Evolutionary conservation across 2,329 filamentous ascomycete species (phyloP).

Genomic region (Sphaerulina musiva): DNA sequence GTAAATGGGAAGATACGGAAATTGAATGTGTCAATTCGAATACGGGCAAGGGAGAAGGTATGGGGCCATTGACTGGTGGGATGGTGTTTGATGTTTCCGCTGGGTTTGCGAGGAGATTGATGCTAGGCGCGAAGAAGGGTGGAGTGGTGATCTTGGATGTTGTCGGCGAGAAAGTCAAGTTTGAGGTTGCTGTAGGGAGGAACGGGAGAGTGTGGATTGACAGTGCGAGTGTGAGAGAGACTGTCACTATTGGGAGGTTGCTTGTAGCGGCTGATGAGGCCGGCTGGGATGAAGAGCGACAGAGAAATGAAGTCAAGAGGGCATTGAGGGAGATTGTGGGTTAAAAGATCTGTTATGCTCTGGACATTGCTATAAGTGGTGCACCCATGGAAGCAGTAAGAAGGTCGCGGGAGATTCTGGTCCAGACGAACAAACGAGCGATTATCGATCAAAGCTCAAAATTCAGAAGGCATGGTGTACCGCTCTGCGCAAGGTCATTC

Average conservation of each 20-base stretch:
- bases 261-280: conserved; percentile 70
- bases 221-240: conserved; percentile 64
- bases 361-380: neutral
- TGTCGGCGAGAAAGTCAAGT: conserved; percentile 72
- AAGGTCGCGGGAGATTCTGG: no score
- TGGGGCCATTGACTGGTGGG: conserved; percentile 75
- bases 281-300: conserved; percentile 56
- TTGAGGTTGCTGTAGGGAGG: conserved; percentile 87
- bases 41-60: conserved; percentile 80
- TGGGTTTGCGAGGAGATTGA: conserved; percentile 71
- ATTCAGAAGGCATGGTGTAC: no score
- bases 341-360: conserved; percentile 9
- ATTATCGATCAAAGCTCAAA: no score
- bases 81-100: conserved; percentile 79
- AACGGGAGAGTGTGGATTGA: conserved; percentile 93
- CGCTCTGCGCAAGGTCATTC: no score
- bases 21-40: conserved; percentile 80
- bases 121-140: conserved; percentile 55
- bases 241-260: conserved; percentile 71
- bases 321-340: conserved; percentile 51
- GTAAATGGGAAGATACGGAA: conserved; percentile 80
- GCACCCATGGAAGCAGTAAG: no score
- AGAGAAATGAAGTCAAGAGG: conserved; percentile 63
- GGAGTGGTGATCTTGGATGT: conserved; percentile 71
- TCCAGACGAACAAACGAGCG: no score